phyloP scores from a whole-genome alignment of 768 basidiomycete species.

The Termitomyces sp. region DNA sequence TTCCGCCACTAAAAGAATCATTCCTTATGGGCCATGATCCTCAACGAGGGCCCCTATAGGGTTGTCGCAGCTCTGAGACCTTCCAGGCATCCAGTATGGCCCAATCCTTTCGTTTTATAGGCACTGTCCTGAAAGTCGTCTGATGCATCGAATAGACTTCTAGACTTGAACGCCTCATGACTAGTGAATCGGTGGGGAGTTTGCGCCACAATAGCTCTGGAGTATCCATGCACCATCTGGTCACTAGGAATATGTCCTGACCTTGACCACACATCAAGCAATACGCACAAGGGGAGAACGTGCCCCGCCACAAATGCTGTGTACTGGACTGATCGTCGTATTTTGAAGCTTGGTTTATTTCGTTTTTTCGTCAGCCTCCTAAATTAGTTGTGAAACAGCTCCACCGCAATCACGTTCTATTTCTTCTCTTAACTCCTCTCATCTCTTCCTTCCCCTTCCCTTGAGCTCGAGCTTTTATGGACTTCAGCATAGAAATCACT shows the following conservation, averaged over 20 bases:
- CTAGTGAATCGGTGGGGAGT: neutral
- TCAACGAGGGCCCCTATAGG: neutral
- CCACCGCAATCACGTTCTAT: slow-evolving; percentile 6
- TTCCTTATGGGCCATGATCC: neutral
- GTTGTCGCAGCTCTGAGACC: neutral
- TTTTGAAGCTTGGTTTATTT: slow-evolving; percentile 3
- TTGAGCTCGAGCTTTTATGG: slow-evolving; percentile 5
- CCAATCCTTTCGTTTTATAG: neutral
- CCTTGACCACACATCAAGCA: neutral
- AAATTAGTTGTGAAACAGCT: slow-evolving; percentile 11
- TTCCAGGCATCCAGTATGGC: neutral
- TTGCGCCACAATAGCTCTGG: neutral
- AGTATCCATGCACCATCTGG: neutral
- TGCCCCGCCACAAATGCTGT: neutral
- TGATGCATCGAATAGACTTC: neutral
- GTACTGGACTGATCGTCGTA: slow-evolving; percentile 2
- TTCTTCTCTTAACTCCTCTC: neutral
- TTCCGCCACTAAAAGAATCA: neutral
- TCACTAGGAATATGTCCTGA: neutral
- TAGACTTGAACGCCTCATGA: neutral
- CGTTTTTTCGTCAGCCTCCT: slow-evolving; percentile 12
- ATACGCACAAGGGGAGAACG: neutral
- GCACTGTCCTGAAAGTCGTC: too few relatives aligned
- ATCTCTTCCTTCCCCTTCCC: neutral
- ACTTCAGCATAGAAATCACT: slow-evolving; percentile 11